Conservation (phyloP, 495 filamentous ascomycete genomes). For the Podospora tetraspora region DNA sequence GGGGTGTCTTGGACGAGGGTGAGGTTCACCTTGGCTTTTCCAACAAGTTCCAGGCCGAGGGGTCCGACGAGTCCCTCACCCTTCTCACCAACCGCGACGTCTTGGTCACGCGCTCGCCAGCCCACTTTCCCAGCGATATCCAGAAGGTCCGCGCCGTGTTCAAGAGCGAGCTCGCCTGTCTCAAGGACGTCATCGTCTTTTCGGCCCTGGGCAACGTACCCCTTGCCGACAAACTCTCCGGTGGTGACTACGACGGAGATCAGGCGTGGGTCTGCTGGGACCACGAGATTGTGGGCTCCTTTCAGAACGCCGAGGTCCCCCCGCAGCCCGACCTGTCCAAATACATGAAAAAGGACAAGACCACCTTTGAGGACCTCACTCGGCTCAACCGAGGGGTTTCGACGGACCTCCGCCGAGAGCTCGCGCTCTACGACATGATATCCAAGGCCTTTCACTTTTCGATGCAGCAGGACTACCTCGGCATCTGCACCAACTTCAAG, state of each 20-base stretch:
- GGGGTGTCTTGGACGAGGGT: conserved; percentile 59
- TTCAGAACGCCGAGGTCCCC: conserved; percentile 63
- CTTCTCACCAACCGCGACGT: conserved; percentile 65
- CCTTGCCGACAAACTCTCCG: conserved; percentile 76
- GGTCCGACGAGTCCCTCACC: conserved; percentile 50
- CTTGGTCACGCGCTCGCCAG: conserved; percentile 79
- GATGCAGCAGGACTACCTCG: conserved; percentile 60
- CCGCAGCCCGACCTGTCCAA: conserved; percentile 42
- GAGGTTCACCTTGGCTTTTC: conserved; percentile 84
- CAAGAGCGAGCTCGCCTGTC: conserved; percentile 61
- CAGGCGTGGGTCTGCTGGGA: conserved; percentile 92
- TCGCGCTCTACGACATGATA: conserved; percentile 43
- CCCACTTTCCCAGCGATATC: conserved; percentile 76
- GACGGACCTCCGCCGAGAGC: not conserved
- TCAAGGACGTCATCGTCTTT: conserved; percentile 86
- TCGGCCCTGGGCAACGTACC: conserved; percentile 62
- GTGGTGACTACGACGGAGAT: conserved; percentile 95
- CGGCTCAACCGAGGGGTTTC: not conserved
- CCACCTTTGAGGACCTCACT: conserved; percentile 46
- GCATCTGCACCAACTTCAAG: conserved; percentile 69
- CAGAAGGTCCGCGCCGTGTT: conserved; percentile 59
- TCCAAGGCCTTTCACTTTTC: conserved; percentile 58
- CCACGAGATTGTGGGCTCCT: conserved; percentile 62
- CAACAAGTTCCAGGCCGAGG: conserved; percentile 50
- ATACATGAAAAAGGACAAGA: conserved; percentile 55